Evolutionary conservation across 2,329 filamentous ascomycete species (phyloP), one percentile per base, ranked within the genome.

Genomic region (Botryotinia calthae): DNA sequence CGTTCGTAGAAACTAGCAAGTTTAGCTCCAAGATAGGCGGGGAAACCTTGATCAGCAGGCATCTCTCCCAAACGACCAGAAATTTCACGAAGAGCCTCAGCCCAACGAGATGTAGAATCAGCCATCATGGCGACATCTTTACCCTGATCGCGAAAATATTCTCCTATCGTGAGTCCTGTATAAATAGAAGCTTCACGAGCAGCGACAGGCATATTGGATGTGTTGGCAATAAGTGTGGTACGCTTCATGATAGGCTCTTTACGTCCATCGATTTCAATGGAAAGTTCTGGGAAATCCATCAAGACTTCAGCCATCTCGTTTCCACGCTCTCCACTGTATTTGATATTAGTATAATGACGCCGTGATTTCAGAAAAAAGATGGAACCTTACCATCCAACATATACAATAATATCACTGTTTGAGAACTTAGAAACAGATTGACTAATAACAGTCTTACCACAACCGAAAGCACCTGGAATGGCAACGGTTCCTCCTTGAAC

Each of bases 181-280:
- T 99, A 99, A 82, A 99, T 99, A 76, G 96, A 99, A 73, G 96
- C 96, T 84, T 99, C 96, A 85, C 96, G 94, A 75, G 96, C 96
- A 76, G 96, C 96, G 81, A 99, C 96, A 75, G 96, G 96, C 96
- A 99, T 99, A 87, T 99, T 99, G 79, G 96, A 99, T 61, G 96
- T 99, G 85, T 99, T 99, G 83, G 96, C 96, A 81, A 99, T 98
- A 75, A 99, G 88, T 34, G 94, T 97, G 25, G 96, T 99, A 83
- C 96, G 95, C 90, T 99, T 99, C 96, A 99, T 99, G 86, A 99
- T 99, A 78, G 95, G 95, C 83, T 99, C 96, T 84, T 95, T 92
- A 81, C 95, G 94, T 79, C 96, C 96, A 61, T 97, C 92, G 78
- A 98, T 90, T 28, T 97, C 92, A 81, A 99, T 99, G 65, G 93